Evolutionary conservation across 345 rosid genomes (phyloP).

Genomic region (Eucalyptus lansdowneana): DNA sequence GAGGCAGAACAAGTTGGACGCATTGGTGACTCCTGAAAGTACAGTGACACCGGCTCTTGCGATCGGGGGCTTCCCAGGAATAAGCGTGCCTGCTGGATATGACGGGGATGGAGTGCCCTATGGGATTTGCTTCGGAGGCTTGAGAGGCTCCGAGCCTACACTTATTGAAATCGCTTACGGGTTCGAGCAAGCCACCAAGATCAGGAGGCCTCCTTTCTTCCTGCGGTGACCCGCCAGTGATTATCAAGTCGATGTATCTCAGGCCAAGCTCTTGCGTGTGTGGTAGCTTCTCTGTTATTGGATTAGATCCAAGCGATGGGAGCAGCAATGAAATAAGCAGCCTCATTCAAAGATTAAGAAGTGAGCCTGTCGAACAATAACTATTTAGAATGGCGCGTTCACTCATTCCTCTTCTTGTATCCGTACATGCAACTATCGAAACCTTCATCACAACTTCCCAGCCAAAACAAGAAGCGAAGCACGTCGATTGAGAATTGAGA

Average conservation of each 20-base stretch:
- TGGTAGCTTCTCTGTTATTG: neutral
- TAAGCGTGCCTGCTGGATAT: slow-evolving; percentile 58
- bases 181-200: slow-evolving; percentile 56
- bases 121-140: slow-evolving; percentile 58
- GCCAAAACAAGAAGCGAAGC: neutral
- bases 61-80: slow-evolving; percentile 65
- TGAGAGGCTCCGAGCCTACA: slow-evolving; percentile 57
- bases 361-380: neutral
- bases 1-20: slow-evolving; percentile 34
- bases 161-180: slow-evolving; percentile 65
- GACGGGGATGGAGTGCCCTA: slow-evolving; percentile 40
- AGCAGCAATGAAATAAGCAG: neutral
- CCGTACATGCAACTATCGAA: neutral
- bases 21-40: slow-evolving; percentile 23
- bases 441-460: neutral
- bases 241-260: neutral
- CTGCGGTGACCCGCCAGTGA: neutral
- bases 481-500: neutral
- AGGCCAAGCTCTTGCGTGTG: neutral
- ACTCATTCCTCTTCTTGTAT: neutral
- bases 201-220: slow-evolving; percentile 39
- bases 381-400: neutral
- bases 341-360: neutral
- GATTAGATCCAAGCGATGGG: neutral
- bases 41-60: slow-evolving; percentile 17